Evolutionary conservation across 176 grass and related monocot species (phyloP), one percentile per base, ranked within the genome.

Genomic region (Miscanthus lutarioriparius): DNA sequence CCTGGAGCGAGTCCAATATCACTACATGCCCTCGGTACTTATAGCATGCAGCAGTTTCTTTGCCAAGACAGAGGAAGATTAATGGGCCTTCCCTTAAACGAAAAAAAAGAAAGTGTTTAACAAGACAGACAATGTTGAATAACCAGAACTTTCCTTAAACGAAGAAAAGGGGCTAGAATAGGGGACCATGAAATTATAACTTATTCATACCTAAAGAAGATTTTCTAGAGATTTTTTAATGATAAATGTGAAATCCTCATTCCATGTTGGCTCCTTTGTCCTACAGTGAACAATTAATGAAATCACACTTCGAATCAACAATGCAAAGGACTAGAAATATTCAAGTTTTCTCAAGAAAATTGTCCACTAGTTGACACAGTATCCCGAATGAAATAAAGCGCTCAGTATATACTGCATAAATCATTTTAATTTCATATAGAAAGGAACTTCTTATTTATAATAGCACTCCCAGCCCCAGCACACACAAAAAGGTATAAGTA

Each of bases 251-350:
- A 91, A 86, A 73, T 95, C 73, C 83, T 97, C 90, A 92, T 97
- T 93, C 95, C 95, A 97, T 82, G 90, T 89, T 90, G 95, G 92
- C 68, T 95, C 95, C 82, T 86, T 93, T 30, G 79, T 84, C 88
- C 95, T 95, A 88, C 70, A 37, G 79, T 87, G 56, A 89, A 81
- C 70, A 90, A 89, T 82, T 63, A 64, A 67, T 69, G 61, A 48
- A 83, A 78, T 82, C 78, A 82, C n/a, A 72, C 64, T 36, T 70
- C 76, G 16, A 40, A 86, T 26, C 2, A 70, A 83, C 36, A n/a
- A 86, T 85, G 23, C 26, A 82, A 40, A 43, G 43, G 78, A 80
- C 75, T 37, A 75, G 36, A 53, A 65, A 45, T 44, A 79, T 83
- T 64, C 61, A 75, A 88, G 65, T 77, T 39, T 74, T 53, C 3